Evolutionary conservation across 2,329 filamentous ascomycete species (phyloP).

Genomic region (Dendrostoma leiphaemia): DNA sequence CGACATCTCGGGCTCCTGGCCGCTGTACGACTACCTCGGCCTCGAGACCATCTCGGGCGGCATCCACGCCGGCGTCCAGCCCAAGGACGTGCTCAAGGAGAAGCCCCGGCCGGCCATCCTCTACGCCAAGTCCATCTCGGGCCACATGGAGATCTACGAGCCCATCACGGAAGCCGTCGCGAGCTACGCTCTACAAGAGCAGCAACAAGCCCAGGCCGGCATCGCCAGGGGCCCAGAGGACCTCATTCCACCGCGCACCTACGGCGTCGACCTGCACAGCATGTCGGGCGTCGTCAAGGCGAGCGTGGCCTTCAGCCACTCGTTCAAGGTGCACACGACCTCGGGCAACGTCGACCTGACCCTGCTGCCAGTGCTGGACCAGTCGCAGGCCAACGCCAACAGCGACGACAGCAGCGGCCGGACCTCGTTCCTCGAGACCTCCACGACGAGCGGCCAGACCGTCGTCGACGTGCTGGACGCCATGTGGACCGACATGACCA

Average conservation of each 20-base stretch:
- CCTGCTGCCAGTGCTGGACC: slow-evolving; percentile 43
- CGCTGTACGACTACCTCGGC: slow-evolving; percentile 46
- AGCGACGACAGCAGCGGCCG: not conserved
- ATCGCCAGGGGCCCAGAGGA: slow-evolving; percentile 5
- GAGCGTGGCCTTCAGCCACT: slow-evolving; percentile 37
- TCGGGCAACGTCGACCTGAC: slow-evolving; percentile 40
- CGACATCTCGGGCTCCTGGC: slow-evolving; percentile 46
- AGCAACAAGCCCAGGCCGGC: not conserved
- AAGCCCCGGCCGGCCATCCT: slow-evolving; percentile 39
- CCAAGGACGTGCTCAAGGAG: slow-evolving; percentile 35
- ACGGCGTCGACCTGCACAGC: slow-evolving; percentile 42
- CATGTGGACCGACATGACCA: slow-evolving; percentile 35
- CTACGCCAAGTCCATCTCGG: slow-evolving; percentile 41
- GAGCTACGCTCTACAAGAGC: not conserved
- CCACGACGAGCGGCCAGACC: slow-evolving; percentile 42
- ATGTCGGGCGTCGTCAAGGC: slow-evolving; percentile 43
- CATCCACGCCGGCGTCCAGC: slow-evolving; percentile 38
- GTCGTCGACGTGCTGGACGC: slow-evolving; percentile 41
- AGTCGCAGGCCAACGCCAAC: slow-evolving; percentile 16
- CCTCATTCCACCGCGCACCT: slow-evolving; percentile 44
- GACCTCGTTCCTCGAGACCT: slow-evolving; percentile 34
- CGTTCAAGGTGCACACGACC: slow-evolving; percentile 34
- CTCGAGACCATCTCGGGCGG: slow-evolving; percentile 44
- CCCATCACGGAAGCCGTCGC: slow-evolving; percentile 32
- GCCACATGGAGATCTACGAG: slow-evolving; percentile 39